A percentile compares a stretch with the other conserved stretches of the same genome.
Conservation (phyloP, 2,329 filamentous ascomycete species). For the Pyricularia sp. region DNA sequence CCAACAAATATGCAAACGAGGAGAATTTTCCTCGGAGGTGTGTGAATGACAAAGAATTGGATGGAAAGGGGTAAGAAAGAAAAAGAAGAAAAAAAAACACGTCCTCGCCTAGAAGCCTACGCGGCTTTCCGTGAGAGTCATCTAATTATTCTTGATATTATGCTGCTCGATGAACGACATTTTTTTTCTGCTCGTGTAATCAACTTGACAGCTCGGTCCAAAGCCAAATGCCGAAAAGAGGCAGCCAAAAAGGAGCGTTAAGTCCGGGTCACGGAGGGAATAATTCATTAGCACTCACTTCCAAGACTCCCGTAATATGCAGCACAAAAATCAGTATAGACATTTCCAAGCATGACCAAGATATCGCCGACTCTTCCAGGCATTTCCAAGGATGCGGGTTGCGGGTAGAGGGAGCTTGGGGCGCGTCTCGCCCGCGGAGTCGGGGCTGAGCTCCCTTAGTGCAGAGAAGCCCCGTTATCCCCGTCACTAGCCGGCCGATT, state of each 20-base stretch:
- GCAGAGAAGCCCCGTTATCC: not conserved
- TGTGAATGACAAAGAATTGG: not conserved
- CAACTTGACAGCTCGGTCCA: not conserved
- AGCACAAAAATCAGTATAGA: not conserved
- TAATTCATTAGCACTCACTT: not conserved
- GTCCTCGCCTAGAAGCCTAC: not conserved
- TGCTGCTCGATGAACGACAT: not conserved
- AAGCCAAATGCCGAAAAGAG: not conserved
- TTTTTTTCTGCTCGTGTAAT: not conserved
- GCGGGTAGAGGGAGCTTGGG: not conserved
- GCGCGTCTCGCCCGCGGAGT: not conserved
- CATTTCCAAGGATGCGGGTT: not conserved
- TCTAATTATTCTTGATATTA: not conserved
- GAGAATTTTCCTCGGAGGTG: not conserved
- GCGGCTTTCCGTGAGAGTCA: not conserved
- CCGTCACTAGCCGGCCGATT: not conserved
- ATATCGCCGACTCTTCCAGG: not conserved
- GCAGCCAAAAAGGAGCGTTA: not conserved
- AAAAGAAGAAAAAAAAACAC: not conserved
- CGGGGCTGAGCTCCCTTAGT: not conserved
- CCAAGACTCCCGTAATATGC: not conserved
- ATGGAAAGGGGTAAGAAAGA: not conserved
- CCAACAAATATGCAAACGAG: not conserved
- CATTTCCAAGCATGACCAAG: not conserved
- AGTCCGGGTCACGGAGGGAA: not conserved